These are phyloP conservation scores for Halophytophthora batemanensis DNA, from an alignment of 352 stramenopile species.

Conservation along the genomic window DNA sequence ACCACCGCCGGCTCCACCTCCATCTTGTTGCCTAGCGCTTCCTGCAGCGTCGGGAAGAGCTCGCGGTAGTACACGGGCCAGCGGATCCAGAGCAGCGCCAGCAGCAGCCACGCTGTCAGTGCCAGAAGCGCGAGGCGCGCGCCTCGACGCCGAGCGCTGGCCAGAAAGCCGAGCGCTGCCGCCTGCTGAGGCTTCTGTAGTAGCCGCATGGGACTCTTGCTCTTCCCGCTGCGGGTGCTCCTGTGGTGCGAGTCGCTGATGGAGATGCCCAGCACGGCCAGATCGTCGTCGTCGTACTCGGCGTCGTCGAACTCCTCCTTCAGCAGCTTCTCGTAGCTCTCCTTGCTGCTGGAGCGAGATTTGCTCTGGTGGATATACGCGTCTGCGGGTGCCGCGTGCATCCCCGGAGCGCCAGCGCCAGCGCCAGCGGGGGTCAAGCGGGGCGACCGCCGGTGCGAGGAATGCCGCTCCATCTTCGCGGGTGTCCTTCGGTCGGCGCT, in stretches of 20 bases:
- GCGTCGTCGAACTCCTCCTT: slow-evolving; percentile 16
- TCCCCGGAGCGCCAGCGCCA: not conserved
- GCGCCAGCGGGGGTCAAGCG: slow-evolving; percentile 5
- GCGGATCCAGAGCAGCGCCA: slow-evolving; percentile 41
- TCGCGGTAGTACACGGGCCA: slow-evolving; percentile 43
- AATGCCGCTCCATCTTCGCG: too few relatives aligned
- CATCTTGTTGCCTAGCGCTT: slow-evolving; percentile 28
- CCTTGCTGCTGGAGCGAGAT: slow-evolving; percentile 6
- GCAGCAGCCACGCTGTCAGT: slow-evolving; percentile 29
- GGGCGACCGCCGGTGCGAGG: too few relatives aligned
- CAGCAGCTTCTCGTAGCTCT: slow-evolving; percentile 20
- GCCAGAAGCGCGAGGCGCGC: slow-evolving; percentile 12
- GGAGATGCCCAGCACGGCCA: not conserved
- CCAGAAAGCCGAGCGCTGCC: slow-evolving; percentile 19
- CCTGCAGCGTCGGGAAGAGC: slow-evolving; percentile 26
- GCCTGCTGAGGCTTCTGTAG: slow-evolving; percentile 24
- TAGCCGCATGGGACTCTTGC: slow-evolving; percentile 8
- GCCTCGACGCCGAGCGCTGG: slow-evolving; percentile 11
- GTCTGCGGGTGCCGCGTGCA: not conserved
- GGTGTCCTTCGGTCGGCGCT: too few relatives aligned
- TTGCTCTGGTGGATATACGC: not conserved
- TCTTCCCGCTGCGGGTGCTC: not conserved
- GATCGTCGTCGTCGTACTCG: slow-evolving; percentile 9
- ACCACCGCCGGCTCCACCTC: slow-evolving; percentile 51
- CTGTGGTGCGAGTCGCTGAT: slow-evolving; percentile 6